phyloP scores from a whole-genome alignment of 1,139 yeast genomes.

The Sugiyamaella neomexicana region DNA sequence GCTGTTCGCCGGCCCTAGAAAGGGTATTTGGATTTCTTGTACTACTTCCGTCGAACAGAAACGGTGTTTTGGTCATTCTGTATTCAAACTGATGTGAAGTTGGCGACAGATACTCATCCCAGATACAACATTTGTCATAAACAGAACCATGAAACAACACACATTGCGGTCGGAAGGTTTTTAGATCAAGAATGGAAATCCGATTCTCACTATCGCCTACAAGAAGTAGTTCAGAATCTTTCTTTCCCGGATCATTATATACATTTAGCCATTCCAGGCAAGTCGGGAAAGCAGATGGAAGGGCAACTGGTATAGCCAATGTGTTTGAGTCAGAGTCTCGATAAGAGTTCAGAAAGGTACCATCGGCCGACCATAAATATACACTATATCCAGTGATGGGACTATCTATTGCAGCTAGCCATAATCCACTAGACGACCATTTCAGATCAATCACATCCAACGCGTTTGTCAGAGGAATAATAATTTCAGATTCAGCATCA shows the following conservation, averaged over 20 bases:
- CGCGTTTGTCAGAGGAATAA: conserved; percentile 23
- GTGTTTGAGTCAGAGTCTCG: conserved; percentile 20
- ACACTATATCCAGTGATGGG: conserved; percentile 33
- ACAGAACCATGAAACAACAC: conserved; percentile 29
- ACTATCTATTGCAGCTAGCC: conserved; percentile 33
- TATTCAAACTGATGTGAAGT: conserved; percentile 13
- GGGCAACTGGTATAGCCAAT: conserved; percentile 13
- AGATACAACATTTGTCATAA: conserved; percentile 26
- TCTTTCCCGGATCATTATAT: conserved; percentile 13
- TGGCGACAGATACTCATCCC: conserved; percentile 27
- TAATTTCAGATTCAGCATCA: conserved; percentile 6
- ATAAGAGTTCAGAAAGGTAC: conserved; percentile 25
- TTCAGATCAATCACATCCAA: conserved; percentile 29
- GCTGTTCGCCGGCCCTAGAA: conserved; percentile 12
- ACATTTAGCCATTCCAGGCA: conserved; percentile 23
- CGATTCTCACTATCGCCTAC: conserved; percentile 31
- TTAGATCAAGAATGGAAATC: conserved; percentile 24
- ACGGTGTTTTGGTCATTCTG: conserved; percentile 13
- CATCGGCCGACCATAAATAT: conserved; percentile 28
- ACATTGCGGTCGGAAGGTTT: conserved; percentile 25
- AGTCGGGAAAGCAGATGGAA: conserved; percentile 18
- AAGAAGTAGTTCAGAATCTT: conserved; percentile 24
- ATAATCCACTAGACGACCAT: conserved; percentile 31
- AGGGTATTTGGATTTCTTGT: not conserved
- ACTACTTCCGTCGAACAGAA: not conserved